Percentiles rank a stretch among this genome's conserved stretches.
These are phyloP conservation scores for Paracorniculantispora psalliotae DNA, from an alignment of 2,329 filamentous ascomycete genomes.

Conservation along the genomic window DNA sequence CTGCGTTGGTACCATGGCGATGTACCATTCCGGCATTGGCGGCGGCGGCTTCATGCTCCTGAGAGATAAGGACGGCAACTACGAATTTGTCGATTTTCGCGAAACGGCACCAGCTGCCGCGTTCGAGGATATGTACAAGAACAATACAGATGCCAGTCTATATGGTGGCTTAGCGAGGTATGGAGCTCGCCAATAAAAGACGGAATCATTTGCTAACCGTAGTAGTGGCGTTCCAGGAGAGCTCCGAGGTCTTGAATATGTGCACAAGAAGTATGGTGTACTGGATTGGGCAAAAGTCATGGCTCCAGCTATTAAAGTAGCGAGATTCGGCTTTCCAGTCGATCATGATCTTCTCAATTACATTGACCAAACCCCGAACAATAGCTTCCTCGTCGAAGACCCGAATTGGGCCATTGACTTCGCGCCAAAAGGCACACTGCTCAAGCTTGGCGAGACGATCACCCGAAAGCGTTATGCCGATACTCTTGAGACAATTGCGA, in stretches of 20 bases:
- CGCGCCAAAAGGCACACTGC: slow-evolving; percentile 64
- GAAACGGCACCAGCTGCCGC: slow-evolving; percentile 79
- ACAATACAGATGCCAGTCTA: slow-evolving; percentile 59
- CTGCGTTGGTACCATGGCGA: slow-evolving; percentile 58
- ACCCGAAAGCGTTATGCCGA: slow-evolving; percentile 69
- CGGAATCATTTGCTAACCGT: not conserved
- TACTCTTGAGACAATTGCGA: slow-evolving; percentile 65
- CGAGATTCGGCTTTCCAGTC: slow-evolving; percentile 67
- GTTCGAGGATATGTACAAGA: slow-evolving; percentile 74
- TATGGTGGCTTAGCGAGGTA: slow-evolving; percentile 68
- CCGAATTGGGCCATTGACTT: slow-evolving; percentile 80
- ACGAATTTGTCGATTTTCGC: slow-evolving; percentile 80
- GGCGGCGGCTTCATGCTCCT: slow-evolving; percentile 78
- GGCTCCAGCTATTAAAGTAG: slow-evolving; percentile 64
- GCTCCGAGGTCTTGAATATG: slow-evolving; percentile 65
- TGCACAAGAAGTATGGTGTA: slow-evolving; percentile 63
- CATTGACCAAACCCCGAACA: slow-evolving; percentile 51
- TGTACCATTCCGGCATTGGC: slow-evolving; percentile 67
- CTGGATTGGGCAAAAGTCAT: slow-evolving; percentile 64
- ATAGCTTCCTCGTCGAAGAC: slow-evolving; percentile 62
- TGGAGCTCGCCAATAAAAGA: slow-evolving; percentile 33
- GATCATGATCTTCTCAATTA: slow-evolving; percentile 66
- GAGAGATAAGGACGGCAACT: slow-evolving; percentile 57
- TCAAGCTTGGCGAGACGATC: slow-evolving; percentile 67
- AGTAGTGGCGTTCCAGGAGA: slow-evolving; percentile 62